Evolutionary conservation across 805 yeast genomes (phyloP), one percentile per base, ranked within the genome.

Genomic region (Kuraishia ogatae): DNA sequence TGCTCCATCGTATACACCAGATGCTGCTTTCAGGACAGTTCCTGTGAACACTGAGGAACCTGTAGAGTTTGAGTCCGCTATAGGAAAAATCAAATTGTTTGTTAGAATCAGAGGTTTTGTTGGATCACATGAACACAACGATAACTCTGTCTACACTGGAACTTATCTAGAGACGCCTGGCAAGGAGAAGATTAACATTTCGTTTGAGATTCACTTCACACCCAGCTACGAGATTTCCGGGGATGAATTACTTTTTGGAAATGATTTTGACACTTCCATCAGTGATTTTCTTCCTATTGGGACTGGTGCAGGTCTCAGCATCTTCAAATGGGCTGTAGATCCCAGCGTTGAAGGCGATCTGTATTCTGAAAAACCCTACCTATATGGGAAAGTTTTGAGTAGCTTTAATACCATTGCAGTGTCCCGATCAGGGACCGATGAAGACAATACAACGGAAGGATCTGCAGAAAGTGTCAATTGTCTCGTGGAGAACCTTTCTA

Each of bases 281-380:
- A 69, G 76, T 35, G 83, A 83, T 51, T 73, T 73, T 54, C 73
- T 85, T 11, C 91, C 91, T 2, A 72, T 72, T 64, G 82, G 82
- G 3, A 71, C 74, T 28, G 72, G 81, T 3, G 66, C 80, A 1
- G 89, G 87, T 0, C 70, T 82, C 59, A 74, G 75, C 56, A 67
- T 83, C 39, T 85, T 84, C 71, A 77, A 77, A 50, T 72, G 78
- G 72, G 72, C 76, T 58, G 78, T 85, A 50, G 87, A 83, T 64
- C 84, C 85, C n/a, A 80, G 85, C 22, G 81, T 84, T 10, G 78
- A 75, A 35, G 87, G 85, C 2, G 89, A 85, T 61, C 66, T 82
- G 2, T 82, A 81, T 61, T 70, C 71, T 39, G 87, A 83, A 50
- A 73, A 75, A 60, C 91, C 91, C 1, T 85, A 70, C 62, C 65